A percentile compares a stretch with the other conserved stretches of the same genome.
These are phyloP conservation scores for Trametes coccinea DNA, from an alignment of 768 basidiomycete genomes.

Conservation along the genomic window DNA sequence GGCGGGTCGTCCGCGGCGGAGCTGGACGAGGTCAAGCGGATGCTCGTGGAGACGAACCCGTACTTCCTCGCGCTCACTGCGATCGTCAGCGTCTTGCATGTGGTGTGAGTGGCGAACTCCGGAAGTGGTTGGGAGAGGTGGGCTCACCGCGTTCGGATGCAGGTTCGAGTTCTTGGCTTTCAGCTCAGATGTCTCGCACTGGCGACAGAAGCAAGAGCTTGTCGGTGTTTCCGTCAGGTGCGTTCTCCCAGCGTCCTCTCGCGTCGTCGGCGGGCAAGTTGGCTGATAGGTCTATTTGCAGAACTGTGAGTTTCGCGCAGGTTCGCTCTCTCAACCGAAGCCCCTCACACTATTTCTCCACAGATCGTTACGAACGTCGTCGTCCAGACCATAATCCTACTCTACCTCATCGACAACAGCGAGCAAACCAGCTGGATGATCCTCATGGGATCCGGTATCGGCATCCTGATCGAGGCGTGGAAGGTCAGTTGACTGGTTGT, in stretches of 20 bases:
- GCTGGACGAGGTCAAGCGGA: slow-evolving; percentile 93
- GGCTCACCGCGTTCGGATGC: slow-evolving; percentile 18
- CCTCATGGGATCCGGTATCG: slow-evolving; percentile 81
- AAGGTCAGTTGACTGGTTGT: slow-evolving; percentile 53
- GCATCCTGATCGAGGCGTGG: slow-evolving; percentile 89
- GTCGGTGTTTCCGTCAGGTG: slow-evolving; percentile 93
- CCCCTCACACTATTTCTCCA: not conserved
- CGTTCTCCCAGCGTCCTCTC: slow-evolving; percentile 25
- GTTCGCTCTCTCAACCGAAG: no score
- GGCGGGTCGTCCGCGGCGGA: slow-evolving; percentile 64
- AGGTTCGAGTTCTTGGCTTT: slow-evolving; percentile 97
- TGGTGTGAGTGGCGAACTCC: slow-evolving; percentile 49
- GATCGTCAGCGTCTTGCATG: slow-evolving; percentile 84
- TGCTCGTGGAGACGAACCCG: slow-evolving; percentile 87
- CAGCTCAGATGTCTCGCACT: slow-evolving; percentile 92
- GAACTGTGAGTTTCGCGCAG: slow-evolving; percentile 49
- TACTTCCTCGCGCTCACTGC: slow-evolving; percentile 86
- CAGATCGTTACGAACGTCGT: slow-evolving; percentile 91
- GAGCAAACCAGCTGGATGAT: slow-evolving; percentile 99
- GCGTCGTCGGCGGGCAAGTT: not conserved
- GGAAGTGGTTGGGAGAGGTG: not conserved
- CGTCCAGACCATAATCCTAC: slow-evolving; percentile 84
- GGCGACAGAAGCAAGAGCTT: slow-evolving; percentile 93
- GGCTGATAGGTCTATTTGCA: slow-evolving; percentile 29
- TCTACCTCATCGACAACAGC: slow-evolving; percentile 95